Evolutionary conservation across 2,329 filamentous ascomycete genomes (phyloP).

Genomic region (Aschersonia sp.): DNA sequence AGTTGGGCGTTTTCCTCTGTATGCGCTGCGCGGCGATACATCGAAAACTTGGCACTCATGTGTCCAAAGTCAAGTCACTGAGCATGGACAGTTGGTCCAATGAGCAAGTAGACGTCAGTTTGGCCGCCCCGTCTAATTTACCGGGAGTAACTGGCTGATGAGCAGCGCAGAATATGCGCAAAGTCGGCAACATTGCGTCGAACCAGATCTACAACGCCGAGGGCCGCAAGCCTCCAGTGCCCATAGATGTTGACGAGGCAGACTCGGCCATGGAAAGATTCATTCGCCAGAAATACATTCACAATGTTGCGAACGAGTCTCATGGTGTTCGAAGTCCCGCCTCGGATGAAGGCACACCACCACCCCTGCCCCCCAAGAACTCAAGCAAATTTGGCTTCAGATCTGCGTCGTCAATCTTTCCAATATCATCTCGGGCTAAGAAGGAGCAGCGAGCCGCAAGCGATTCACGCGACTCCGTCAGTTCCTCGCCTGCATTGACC

Average conservation of each 20-base stretch:
- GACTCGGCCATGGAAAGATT: constrained; percentile 92
- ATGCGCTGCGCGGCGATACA: constrained; percentile 95
- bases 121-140: not conserved
- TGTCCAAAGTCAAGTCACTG: constrained; percentile 96
- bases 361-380: constrained; percentile 48
- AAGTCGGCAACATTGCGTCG: constrained; percentile 70
- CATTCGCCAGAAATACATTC: constrained; percentile 87
- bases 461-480: constrained; percentile 7
- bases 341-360: constrained; percentile 42
- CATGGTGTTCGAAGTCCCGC: constrained; percentile 29
- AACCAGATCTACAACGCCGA: constrained; percentile 85
- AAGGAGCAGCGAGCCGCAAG: constrained; percentile 28
- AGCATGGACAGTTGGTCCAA: constrained; percentile 97
- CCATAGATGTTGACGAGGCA: constrained; percentile 80
- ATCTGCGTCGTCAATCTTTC: constrained; percentile 53
- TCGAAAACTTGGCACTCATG: constrained; percentile 91
- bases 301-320: constrained; percentile 24
- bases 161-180: constrained; percentile 68
- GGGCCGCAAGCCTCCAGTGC: constrained; percentile 68
- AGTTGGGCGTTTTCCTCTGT: constrained; percentile 92
- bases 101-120: constrained; percentile 83
- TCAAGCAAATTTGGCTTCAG: constrained; percentile 46
- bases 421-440: constrained; percentile 44
- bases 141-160: not conserved
- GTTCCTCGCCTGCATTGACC: constrained; percentile 24